phyloP scores from a whole-genome alignment of 1,284 basidiomycete species.

The Bondarzewia mesenterica region DNA sequence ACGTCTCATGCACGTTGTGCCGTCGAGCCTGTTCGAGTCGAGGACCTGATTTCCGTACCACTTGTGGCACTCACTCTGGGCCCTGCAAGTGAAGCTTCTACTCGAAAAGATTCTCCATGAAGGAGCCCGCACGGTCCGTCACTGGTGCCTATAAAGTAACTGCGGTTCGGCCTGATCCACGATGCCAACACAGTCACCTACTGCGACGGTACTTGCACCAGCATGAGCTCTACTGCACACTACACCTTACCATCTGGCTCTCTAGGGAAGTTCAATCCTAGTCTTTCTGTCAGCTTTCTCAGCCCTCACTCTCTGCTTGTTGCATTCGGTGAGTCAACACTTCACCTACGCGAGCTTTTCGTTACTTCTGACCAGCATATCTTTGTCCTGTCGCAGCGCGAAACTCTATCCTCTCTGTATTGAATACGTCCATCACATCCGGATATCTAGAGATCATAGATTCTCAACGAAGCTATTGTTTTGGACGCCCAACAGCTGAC shows the following conservation, averaged over 20 bases:
- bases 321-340: slow-evolving; percentile 14
- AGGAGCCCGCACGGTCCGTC: no score
- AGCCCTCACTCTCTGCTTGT: slow-evolving; percentile 13
- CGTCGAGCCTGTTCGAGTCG: no score
- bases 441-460: slow-evolving; percentile 62
- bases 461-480: slow-evolving; percentile 45
- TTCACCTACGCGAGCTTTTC: neutral
- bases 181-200: neutral
- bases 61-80: no score
- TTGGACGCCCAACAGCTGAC: slow-evolving; percentile 44
- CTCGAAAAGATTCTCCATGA: no score
- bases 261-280: neutral
- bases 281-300: neutral
- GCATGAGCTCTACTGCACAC: neutral
- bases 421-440: slow-evolving; percentile 47
- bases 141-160: no score
- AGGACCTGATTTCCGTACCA: no score
- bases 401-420: slow-evolving; percentile 51
- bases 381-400: slow-evolving; percentile 35
- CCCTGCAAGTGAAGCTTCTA: no score
- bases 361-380: slow-evolving; percentile 1
- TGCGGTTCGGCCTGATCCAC: no score
- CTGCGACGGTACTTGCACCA: no score
- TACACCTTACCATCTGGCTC: neutral
- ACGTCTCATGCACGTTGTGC: no score